These are phyloP conservation scores for Cardiospermum halicacabum DNA, from an alignment of 345 rosid genomes.

Conservation along the genomic window DNA sequence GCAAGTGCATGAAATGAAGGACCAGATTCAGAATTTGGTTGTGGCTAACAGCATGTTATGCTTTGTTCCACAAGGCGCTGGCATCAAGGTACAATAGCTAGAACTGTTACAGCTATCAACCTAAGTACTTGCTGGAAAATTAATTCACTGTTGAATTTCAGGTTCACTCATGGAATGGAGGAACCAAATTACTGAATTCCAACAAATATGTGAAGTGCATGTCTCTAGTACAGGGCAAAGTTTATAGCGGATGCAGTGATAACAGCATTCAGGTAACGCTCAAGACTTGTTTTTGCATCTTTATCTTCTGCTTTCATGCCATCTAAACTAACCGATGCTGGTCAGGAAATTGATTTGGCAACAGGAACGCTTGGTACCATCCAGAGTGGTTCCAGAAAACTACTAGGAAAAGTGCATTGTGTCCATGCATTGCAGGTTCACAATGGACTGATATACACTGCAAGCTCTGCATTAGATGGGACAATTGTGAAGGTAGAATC, in stretches of 20 bases:
- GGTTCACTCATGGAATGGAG: conserved; percentile 67
- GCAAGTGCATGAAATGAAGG: conserved; percentile 65
- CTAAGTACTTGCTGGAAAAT: neutral
- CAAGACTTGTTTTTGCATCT: neutral
- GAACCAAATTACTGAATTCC: conserved; percentile 44
- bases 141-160: conserved; percentile 11
- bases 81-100: conserved; percentile 47
- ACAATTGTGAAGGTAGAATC: conserved; percentile 62
- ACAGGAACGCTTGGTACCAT: conserved; percentile 47
- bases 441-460: conserved; percentile 50
- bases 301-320: conserved; percentile 3
- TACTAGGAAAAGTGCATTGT: conserved; percentile 53
- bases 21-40: conserved; percentile 52
- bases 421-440: conserved; percentile 45
- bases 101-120: neutral
- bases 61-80: conserved; percentile 70
- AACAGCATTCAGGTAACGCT: conserved; percentile 52
- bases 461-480: conserved; percentile 50
- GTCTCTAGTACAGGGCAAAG: conserved; percentile 49
- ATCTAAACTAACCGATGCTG: neutral
- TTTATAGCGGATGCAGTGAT: conserved; percentile 73
- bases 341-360: conserved; percentile 72
- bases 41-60: conserved; percentile 44
- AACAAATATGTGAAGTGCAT: conserved; percentile 46
- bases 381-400: conserved; percentile 55